A percentile compares a stretch with the other conserved stretches of the same genome.
phyloP scores from a whole-genome alignment of 176 grass and related monocot species.

The Phoenix roebelenii region DNA sequence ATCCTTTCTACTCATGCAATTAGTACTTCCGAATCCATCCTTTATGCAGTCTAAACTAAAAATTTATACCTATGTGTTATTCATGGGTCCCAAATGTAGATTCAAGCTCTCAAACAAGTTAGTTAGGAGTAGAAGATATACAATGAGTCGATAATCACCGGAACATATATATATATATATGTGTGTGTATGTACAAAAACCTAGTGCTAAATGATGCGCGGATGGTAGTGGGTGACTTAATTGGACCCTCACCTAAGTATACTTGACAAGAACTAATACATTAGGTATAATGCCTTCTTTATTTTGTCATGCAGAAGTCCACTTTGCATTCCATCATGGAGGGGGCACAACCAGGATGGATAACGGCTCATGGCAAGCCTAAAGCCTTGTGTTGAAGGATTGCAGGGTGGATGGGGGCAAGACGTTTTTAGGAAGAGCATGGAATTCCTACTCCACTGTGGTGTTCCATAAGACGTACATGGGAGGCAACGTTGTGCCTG shows the following conservation, averaged over 20 bases:
- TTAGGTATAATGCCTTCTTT: neutral
- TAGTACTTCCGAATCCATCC: neutral
- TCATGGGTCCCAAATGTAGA: too few species aligned
- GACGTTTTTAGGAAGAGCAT: slow-evolving; percentile 49
- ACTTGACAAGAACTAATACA: too few species aligned
- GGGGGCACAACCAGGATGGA: slow-evolving; percentile 15
- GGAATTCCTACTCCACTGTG: slow-evolving; percentile 44
- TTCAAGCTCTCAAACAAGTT: too few species aligned
- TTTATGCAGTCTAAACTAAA: too few species aligned
- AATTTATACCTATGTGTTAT: too few species aligned
- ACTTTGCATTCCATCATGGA: slow-evolving; percentile 6
- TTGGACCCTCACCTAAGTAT: too few species aligned
- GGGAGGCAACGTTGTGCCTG: slow-evolving; percentile 21
- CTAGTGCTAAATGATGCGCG: too few species aligned
- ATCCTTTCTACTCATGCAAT: neutral
- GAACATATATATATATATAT: too few species aligned
- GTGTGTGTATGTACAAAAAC: too few species aligned
- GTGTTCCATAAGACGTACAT: slow-evolving; percentile 45
- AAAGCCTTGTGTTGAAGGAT: slow-evolving; percentile 31
- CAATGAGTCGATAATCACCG: too few species aligned
- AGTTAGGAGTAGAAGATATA: too few species aligned
- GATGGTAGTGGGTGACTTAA: too few species aligned
- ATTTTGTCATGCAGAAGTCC: slow-evolving; percentile 5
- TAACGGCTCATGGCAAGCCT: slow-evolving; percentile 35
- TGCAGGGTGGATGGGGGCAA: slow-evolving; percentile 14